Conservation (phyloP, 2,329 filamentous ascomycete species). For the Xylariaceae sp. region DNA sequence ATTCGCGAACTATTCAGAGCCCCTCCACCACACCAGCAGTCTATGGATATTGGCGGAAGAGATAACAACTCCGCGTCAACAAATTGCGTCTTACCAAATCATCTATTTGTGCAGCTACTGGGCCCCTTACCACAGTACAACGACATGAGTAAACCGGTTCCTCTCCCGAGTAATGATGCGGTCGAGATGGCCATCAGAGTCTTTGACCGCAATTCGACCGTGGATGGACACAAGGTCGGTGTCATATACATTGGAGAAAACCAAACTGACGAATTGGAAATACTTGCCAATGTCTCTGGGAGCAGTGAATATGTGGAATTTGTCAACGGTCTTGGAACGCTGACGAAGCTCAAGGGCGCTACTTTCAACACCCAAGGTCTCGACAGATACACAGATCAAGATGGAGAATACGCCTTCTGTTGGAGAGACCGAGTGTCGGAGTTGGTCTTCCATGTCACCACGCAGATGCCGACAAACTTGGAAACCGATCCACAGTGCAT, state of each 20-base stretch:
- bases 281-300: conserved; percentile 81
- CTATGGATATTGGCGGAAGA: conserved; percentile 46
- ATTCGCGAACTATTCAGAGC: conserved; percentile 59
- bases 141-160: conserved; percentile 65
- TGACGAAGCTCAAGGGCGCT: conserved; percentile 76
- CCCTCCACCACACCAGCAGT: conserved; percentile 56
- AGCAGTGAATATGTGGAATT: conserved; percentile 88
- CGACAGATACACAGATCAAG: conserved; percentile 71
- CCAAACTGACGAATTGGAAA: conserved; percentile 78
- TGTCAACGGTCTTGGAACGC: conserved; percentile 74
- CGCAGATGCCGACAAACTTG: conserved; percentile 91
- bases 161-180: conserved; percentile 68
- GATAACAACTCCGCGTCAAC: conserved; percentile 52
- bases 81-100: conserved; percentile 67
- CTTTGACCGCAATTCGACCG: conserved; percentile 84
- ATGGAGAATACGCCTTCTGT: conserved; percentile 86
- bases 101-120: conserved; percentile 68
- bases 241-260: conserved; percentile 90
- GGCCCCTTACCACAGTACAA: conserved; percentile 58
- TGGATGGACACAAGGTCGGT: conserved; percentile 94
- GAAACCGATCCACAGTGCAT: conserved; percentile 73
- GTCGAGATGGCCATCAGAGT: conserved; percentile 71
- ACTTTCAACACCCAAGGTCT: conserved; percentile 92
- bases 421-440: conserved; percentile 96
- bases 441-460: conserved; percentile 92